Conservation (phyloP, 768 basidiomycete genomes). For the Cubamyces lactineus region DNA sequence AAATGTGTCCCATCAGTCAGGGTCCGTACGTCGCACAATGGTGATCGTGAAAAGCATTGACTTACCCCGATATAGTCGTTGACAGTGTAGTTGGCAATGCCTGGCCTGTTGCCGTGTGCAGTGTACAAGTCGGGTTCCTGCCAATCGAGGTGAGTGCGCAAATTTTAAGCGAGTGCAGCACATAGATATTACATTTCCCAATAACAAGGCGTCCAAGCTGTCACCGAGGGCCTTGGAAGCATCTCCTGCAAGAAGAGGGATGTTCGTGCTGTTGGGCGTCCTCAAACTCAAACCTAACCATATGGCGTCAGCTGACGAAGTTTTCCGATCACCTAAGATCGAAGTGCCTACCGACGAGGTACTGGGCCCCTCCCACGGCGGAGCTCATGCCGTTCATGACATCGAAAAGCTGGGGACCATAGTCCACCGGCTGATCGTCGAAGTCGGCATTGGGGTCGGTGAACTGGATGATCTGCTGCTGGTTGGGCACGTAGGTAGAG, state of each 20-base stretch:
- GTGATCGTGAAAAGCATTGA: not conserved
- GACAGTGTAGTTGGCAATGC: conserved; percentile 49
- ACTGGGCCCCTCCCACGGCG: conserved; percentile 33
- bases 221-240: conserved; percentile 43
- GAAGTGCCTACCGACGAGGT: conserved; percentile 37
- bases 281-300: conserved; percentile 46
- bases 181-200: conserved; percentile 50
- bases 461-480: conserved; percentile 47
- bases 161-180: not conserved
- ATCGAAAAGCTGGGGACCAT: conserved; percentile 51
- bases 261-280: conserved; percentile 42
- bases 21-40: not conserved
- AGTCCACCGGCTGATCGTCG: conserved; percentile 52
- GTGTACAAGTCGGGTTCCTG: conserved; percentile 67
- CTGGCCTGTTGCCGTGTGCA: conserved; percentile 44
- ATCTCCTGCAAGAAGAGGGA: conserved; percentile 37
- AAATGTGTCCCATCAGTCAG: not conserved
- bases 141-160: not conserved
- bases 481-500: conserved; percentile 46
- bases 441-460: conserved; percentile 38
- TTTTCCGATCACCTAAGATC: not conserved
- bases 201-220: conserved; percentile 47
- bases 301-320: conserved; percentile 16
- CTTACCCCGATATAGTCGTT: conserved; percentile 49
- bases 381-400: conserved; percentile 46